A percentile compares a stretch with the other conserved stretches of the same genome.
Evolutionary conservation across 2,329 filamentous ascomycete species (phyloP).

Genomic region (Colletotrichum cereale): DNA sequence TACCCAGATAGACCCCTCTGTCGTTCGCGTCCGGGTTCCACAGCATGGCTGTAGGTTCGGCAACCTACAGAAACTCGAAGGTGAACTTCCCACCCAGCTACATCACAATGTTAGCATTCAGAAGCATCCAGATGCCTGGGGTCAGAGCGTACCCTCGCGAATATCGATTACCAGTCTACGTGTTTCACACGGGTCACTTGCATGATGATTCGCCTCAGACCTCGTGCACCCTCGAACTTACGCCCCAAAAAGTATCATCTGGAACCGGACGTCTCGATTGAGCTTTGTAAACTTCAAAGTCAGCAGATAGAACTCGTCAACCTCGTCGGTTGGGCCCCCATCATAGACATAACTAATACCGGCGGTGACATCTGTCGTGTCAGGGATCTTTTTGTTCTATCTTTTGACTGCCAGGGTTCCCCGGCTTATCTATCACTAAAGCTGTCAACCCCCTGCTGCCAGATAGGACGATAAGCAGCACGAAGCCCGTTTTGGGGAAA

Average conservation of each 20-base stretch:
- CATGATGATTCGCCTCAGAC: neutral
- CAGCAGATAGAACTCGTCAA: conserved; percentile 19
- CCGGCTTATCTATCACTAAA: conserved; percentile 6
- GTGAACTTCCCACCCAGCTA: conserved; percentile 38
- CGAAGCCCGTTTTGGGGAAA: too few species aligned
- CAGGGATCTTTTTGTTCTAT: neutral
- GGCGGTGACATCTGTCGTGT: conserved; percentile 5
- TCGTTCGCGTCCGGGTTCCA: conserved; percentile 41
- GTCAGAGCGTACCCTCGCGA: conserved; percentile 42
- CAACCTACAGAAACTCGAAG: conserved; percentile 45
- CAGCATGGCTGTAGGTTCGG: conserved; percentile 46
- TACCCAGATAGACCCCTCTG: conserved; percentile 40
- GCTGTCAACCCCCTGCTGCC: neutral
- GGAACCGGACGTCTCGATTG: conserved; percentile 26
- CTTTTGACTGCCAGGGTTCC: conserved; percentile 16
- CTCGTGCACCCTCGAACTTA: neutral
- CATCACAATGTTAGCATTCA: neutral
- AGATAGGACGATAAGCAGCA: conserved; percentile 6
- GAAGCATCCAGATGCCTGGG: fast-evolving
- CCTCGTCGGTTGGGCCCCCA: neutral
- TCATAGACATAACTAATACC: conserved; percentile 11
- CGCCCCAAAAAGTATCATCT: conserved; percentile 34
- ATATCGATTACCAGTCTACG: conserved; percentile 48
- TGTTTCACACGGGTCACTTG: neutral
- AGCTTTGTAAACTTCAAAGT: conserved; percentile 17